Base-by-base conservation (phyloP, 2,329 filamentous ascomycete species). In the Ambrosiella beaveri region DNA sequence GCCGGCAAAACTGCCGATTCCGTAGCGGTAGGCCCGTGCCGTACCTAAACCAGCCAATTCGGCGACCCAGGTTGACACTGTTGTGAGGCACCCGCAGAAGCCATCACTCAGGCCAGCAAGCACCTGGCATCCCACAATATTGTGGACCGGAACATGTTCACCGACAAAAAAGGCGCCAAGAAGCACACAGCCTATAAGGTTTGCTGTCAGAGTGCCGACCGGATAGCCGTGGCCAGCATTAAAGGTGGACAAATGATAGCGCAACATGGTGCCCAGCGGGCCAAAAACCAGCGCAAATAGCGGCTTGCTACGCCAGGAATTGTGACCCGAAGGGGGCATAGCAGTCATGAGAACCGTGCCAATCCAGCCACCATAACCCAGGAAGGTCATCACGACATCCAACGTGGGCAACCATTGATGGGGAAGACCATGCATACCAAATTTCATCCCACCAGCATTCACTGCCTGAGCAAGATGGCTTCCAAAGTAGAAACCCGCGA, bases 141-240 rank as follows among this genome's bases (percentile, higher is more conserved):
- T 77, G 3, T 73, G 73, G 1, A 75, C 62, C 0, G 75, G 77
- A 0, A 75, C 76, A 65, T 88, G 88, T 62, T 88, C 86, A 55
- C 95, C 71, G 65, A 94, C 86, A 73, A 80, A 95, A 37, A 81
- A 78, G 76, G 88, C 82, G 12, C 80, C 89, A 54, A 94, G 68
- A 13, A 95, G 69, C 0, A 77, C 77, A 0, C 87, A 89, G 3
- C 90, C 91, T 12, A 84, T 67, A 3, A 94, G 74, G 65, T 97
- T 97, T 36, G 85, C 88, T 0, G 73, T 71, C 64, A 96, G 95
- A 0, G 91, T 97, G 1, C 91, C 91, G 0, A 96, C 68, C 0
- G 91, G 91, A 63, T 96, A 96, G 0, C 76, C 71, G 17, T 79
- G 74, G 0, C 77, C 72, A 64, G 96, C 96, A n/a, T 95, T 76